Conservation (phyloP, 495 filamentous ascomycete genomes). For the Penicillium ochrochloron region DNA sequence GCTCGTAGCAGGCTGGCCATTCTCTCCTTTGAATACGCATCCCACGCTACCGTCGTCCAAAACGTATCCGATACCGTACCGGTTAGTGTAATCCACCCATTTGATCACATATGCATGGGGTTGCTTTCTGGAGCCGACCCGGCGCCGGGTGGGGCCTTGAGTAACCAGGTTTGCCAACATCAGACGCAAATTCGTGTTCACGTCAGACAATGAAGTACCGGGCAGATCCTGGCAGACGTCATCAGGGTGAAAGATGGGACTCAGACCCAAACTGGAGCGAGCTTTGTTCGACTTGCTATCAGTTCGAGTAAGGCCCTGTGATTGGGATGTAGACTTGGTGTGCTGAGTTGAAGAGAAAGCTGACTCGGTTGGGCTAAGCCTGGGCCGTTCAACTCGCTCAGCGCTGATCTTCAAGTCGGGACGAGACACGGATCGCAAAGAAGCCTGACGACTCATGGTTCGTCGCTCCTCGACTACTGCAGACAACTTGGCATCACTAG, state of each 20-base stretch:
- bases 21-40: constrained; percentile 73
- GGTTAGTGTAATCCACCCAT: constrained; percentile 95
- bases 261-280: constrained; percentile 45
- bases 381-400: constrained; percentile 21
- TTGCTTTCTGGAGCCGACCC: constrained; percentile 35
- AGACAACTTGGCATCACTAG: constrained; percentile 33
- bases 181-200: constrained; percentile 46
- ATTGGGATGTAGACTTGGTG: constrained; percentile 18
- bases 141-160: constrained; percentile 40
- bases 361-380: constrained; percentile 19
- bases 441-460: constrained; percentile 16
- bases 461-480: constrained; percentile 29
- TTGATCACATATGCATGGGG: constrained; percentile 70
- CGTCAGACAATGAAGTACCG: constrained; percentile 45
- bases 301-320: constrained; percentile 32
- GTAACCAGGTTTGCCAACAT: constrained; percentile 49
- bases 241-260: constrained; percentile 45
- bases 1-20: constrained; percentile 63
- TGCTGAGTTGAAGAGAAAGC: constrained; percentile 13
- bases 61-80: constrained; percentile 85
- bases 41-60: constrained; percentile 83
- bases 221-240: constrained; percentile 45
- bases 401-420: constrained; percentile 22
- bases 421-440: constrained; percentile 28
- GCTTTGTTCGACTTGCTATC: constrained; percentile 45